Evolutionary conservation across 306 rosid species (phyloP), one percentile per base, ranked within the genome.

Genomic region (Benincasa hispida): DNA sequence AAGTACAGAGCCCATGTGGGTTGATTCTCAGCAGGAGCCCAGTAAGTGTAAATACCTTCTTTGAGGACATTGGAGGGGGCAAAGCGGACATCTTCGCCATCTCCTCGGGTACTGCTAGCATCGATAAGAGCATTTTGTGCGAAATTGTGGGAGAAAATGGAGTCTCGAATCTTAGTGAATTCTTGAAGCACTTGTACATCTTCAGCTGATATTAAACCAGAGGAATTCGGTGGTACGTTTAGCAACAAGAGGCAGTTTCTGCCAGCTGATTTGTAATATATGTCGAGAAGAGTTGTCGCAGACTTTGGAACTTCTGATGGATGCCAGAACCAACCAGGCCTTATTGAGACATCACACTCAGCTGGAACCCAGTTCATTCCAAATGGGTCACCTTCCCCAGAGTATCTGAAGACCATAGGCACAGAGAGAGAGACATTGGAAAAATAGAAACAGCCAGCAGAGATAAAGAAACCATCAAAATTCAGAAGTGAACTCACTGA

Each of bases 311-410:
- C 76, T 82, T 93, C 91, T 3, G 88, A 87, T 39, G 89, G 73
- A 84, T 90, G 97, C 98, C 98, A 93, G 86, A 93, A 93, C 98
- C 98, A 93, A 83, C 91, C 86, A 25, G 93, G 85, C 76, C 98
- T 86, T 75, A 93, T 89, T 24, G 98, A 93, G 82, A 91, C 89
- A 80, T 93, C 98, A 80, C 98, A 93, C 77, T 85, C 83, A 24
- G 91, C 87, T 6, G 98, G 98, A 53, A 90, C 76, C 98, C 98
- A 93, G 37, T 88, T n/a, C 96, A 41, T 69, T 76, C 98, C 97
- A 28, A 19, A 32, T 45, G 89, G 97, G 55, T 93, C 98, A 81
- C 97, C 98, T 58, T 72, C 74, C 32, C 6, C 35, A 11, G 75
- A 30, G 74, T 93, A 93, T 82, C 98, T 93, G 94, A 32, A 69